phyloP scores from a whole-genome alignment of 108 stramenopile species.

The Fragilaria crotonensis region DNA sequence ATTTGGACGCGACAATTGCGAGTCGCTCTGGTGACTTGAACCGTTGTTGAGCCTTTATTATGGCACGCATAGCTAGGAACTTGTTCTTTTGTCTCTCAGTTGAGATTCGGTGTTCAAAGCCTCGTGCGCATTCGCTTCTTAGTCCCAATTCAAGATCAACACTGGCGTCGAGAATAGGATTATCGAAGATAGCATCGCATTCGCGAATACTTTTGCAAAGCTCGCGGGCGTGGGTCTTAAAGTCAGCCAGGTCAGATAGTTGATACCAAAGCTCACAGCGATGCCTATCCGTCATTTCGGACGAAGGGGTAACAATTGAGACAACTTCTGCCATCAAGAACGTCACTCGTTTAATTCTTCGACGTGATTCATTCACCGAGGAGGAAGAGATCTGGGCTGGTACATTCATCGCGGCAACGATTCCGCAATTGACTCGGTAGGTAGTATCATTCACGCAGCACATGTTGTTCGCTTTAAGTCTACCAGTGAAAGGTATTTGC shows the following conservation, averaged over 20 bases:
- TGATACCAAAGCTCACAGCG: slow-evolving; percentile 20
- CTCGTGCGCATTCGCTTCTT: slow-evolving; percentile 7
- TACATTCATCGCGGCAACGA: no score
- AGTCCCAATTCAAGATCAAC: background rate
- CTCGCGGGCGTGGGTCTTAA: slow-evolving; percentile 18
- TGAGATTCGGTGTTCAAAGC: slow-evolving; percentile 29
- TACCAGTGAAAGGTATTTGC: no score
- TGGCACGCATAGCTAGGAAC: slow-evolving; percentile 16
- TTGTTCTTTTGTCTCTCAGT: slow-evolving; percentile 27
- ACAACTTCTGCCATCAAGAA: background rate
- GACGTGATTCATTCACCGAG: no score
- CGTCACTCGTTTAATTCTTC: background rate
- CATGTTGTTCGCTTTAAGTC: no score
- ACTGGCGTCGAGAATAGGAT: background rate
- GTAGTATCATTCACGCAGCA: no score
- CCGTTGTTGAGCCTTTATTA: slow-evolving; percentile 17
- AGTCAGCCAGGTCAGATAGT: slow-evolving; percentile 11
- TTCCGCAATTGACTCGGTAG: no score
- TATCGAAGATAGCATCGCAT: background rate
- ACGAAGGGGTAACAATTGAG: slow-evolving; percentile 1
- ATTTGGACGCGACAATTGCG: slow-evolving; percentile 15
- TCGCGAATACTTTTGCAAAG: slow-evolving; percentile 16
- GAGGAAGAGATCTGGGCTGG: no score
- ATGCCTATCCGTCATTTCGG: slow-evolving; percentile 20
- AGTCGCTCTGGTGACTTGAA: slow-evolving; percentile 16